Base-by-base conservation (phyloP, 148 eudicot species). In the Cornus kousa region DNA sequence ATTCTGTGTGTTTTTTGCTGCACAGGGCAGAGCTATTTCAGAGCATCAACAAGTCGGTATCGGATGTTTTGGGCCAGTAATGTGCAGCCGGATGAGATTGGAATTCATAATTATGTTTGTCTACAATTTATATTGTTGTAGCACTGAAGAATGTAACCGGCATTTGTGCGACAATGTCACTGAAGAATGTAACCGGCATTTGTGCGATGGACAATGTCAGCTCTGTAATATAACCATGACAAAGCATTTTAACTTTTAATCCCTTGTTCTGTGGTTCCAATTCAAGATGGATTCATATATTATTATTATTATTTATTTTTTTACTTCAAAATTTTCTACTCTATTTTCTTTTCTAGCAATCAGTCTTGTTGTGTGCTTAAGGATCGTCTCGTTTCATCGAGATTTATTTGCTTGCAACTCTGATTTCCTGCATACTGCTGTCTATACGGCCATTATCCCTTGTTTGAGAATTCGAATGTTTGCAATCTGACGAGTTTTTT, bases 1-100 rank as follows among this genome's bases (percentile, higher is more conserved):
- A 6, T 46, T 74, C 9, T 68, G 69, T 80, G 20, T 70, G n/a
- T 67, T 74, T 66, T 14, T 71, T 73, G 22, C 80, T 64, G 10
- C 14, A 75, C 87, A 96, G 99, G 91, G 86, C 92, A 84, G 95
- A 92, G 76, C 77, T 93, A 80, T 70, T 89, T 71, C 83, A 76
- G 57, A 73, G 22, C 72, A 68, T 92, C 82, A 93, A 86, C 87
- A 87, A 91, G 83, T 89, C 89, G 28, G 69, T 93, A 75, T 81
- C 98, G n/a, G 91, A 90, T 66, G 82, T 96, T 79, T 82, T 96
- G 88, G 99, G 97, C 33, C 92, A 92, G 87, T 95, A 79, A 89
- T 78, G 32, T 70, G 77, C 37, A 65, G 68, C 33, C 35, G 1
- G 69, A 39, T 59, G n/a, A 80, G 74, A 55, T 23, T 48, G 69